Evolutionary conservation across 768 basidiomycete genomes (phyloP).

Genomic region (Exidia glandulosa): DNA sequence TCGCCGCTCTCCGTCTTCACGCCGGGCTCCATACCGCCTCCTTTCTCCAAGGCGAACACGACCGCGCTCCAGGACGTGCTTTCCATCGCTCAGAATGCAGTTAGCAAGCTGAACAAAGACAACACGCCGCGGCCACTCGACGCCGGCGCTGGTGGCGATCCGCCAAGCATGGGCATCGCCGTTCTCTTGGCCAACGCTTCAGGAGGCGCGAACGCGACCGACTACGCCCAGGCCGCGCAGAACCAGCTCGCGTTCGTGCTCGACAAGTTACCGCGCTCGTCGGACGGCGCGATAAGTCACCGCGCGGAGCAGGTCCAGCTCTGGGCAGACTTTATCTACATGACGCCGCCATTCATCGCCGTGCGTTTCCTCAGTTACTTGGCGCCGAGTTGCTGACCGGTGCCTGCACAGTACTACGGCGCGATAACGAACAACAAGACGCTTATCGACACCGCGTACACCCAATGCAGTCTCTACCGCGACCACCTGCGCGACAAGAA

Average conservation of each 20-base stretch:
- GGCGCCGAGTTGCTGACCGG: too few species aligned
- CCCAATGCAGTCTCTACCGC: constrained; percentile 64
- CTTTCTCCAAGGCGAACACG: constrained; percentile 12
- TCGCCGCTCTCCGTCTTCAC: constrained; percentile 36
- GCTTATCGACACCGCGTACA: constrained; percentile 52
- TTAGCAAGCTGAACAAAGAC: constrained; percentile 33
- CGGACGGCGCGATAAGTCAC: constrained; percentile 77
- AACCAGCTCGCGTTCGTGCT: constrained; percentile 59
- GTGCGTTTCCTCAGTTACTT: too few species aligned
- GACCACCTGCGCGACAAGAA: constrained; percentile 43
- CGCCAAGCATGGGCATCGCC: constrained; percentile 64
- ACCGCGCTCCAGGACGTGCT: constrained; percentile 41
- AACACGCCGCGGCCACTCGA: constrained; percentile 50
- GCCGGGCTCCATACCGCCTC: constrained; percentile 30
- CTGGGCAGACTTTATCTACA: constrained; percentile 75
- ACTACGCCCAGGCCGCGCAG: constrained; percentile 52
- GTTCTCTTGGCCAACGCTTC: constrained; percentile 57
- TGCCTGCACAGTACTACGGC: constrained; percentile 80
- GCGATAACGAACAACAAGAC: constrained; percentile 44
- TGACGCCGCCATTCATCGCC: constrained; percentile 84
- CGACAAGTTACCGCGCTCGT: constrained; percentile 37
- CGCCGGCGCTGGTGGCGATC: constrained; percentile 62
- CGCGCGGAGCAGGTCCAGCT: constrained; percentile 56
- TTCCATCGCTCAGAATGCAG: constrained; percentile 37
- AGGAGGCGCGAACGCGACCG: constrained; percentile 20